Conservation (phyloP, 768 basidiomycete genomes). For the Phaeotremella skinneri region DNA sequence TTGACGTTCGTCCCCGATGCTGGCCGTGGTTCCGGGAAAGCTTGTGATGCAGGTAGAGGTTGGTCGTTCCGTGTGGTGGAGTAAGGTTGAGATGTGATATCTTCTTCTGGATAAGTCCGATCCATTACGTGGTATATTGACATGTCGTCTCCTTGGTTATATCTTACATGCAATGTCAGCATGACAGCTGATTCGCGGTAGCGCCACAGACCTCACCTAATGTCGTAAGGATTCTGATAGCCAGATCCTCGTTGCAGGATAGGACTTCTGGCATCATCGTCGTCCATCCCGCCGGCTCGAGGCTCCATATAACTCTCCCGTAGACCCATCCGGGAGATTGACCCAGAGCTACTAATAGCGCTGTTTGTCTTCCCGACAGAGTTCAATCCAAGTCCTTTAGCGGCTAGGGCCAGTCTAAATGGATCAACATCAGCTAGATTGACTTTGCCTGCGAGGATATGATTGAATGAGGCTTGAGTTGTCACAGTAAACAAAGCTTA, state of each 20-base stretch:
- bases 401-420: conserved; percentile 31
- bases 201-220: conserved; percentile 26
- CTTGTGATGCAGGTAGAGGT: not conserved
- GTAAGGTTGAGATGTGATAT: not conserved
- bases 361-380: conserved; percentile 3
- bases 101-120: not conserved
- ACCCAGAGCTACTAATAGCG: not conserved
- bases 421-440: not conserved
- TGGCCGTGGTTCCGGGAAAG: not conserved
- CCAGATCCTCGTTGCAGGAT: conserved; percentile 19
- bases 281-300: conserved; percentile 9
- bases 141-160: conserved; percentile 25
- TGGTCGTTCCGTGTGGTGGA: not conserved
- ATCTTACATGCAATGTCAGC: conserved; percentile 14
- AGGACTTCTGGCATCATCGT: conserved; percentile 33
- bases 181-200: too few relatives aligned
- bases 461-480: not conserved
- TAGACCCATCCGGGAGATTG: not conserved
- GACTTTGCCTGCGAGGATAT: not conserved
- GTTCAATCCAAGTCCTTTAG: conserved; percentile 24
- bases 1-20: conserved; percentile 1
- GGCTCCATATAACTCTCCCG: conserved; percentile 20
- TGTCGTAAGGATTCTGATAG: conserved; percentile 38
- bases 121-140: conserved; percentile 31
- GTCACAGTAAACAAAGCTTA: conserved; percentile 15